Conservation (phyloP, 2,329 filamentous ascomycete species). For the Aspergillus spinulosporus region DNA sequence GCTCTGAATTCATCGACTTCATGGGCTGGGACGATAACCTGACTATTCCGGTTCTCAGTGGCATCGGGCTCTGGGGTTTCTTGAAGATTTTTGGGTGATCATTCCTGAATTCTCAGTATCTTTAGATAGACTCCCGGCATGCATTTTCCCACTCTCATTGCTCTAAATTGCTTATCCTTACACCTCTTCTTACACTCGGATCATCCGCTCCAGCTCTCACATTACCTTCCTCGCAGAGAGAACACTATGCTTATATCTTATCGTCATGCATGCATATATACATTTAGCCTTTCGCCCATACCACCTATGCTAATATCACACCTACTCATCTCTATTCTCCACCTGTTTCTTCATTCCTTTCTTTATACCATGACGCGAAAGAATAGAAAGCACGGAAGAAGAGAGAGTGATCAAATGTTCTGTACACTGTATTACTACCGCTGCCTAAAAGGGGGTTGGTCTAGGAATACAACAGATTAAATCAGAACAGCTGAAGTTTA, state of each 20-base stretch:
- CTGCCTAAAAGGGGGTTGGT: background rate
- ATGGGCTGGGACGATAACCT: constrained; percentile 97
- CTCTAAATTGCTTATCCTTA: constrained; percentile 2
- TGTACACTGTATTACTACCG: background rate
- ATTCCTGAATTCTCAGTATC: constrained; percentile 5
- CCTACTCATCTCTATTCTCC: constrained; percentile 8
- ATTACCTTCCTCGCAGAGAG: background rate
- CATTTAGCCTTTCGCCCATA: constrained; percentile 10
- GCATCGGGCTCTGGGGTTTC: constrained; percentile 86
- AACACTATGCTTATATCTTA: constrained; percentile 6
- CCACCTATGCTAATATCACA: constrained; percentile 13
- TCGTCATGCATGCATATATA: background rate
- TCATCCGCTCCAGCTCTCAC: background rate
- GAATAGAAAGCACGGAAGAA: too few species aligned
- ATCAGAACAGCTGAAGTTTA: too few species aligned
- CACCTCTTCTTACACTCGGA: background rate
- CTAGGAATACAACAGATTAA: background rate
- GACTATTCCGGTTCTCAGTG: constrained; percentile 90
- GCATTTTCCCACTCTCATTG: background rate
- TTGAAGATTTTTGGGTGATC: constrained; percentile 73
- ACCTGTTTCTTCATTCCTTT: background rate
- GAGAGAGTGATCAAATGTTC: too few species aligned
- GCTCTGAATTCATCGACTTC: constrained; percentile 85
- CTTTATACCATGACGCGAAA: background rate
- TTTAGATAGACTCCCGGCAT: constrained; percentile 1